Percentiles rank a stretch among this genome's conserved stretches.
Conservation (phyloP, 2,329 filamentous ascomycete genomes). For the Beauveria brongniartii region DNA sequence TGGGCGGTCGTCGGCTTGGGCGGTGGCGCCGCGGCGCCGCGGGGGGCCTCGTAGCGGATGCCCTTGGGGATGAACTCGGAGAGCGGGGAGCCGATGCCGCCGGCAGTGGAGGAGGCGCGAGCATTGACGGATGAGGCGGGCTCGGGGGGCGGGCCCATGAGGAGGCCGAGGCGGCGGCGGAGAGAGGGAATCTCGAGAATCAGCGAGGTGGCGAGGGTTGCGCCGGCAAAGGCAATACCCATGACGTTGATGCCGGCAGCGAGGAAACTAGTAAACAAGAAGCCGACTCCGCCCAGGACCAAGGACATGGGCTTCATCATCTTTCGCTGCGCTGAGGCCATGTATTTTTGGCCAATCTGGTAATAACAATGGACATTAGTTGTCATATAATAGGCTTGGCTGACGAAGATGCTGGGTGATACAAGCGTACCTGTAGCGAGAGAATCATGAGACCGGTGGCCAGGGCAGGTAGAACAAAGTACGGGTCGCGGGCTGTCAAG, state of each 20-base stretch:
- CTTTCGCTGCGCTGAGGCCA: constrained; percentile 20
- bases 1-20: constrained; percentile 14
- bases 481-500: constrained; percentile 68
- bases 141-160: constrained; percentile 22
- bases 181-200: constrained; percentile 30
- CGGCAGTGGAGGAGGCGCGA: constrained; percentile 28
- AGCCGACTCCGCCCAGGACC: constrained; percentile 34
- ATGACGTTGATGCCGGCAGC: constrained; percentile 42
- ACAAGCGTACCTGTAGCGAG: constrained; percentile 41
- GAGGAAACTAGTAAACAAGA: constrained; percentile 38
- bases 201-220: constrained; percentile 28
- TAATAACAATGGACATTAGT: not conserved
- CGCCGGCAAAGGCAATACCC: constrained; percentile 32
- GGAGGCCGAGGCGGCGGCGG: constrained; percentile 31
- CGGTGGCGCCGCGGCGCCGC: constrained; percentile 9
- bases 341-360: constrained; percentile 27
- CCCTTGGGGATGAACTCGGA: constrained; percentile 27
- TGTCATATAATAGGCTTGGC: too few relatives aligned
- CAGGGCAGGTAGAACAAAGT: constrained; percentile 60
- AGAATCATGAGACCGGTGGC: constrained; percentile 49
- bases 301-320: constrained; percentile 35
- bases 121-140: constrained; percentile 14
- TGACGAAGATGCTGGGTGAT: not conserved
- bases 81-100: constrained; percentile 11
- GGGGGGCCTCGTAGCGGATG: constrained; percentile 29